Evolutionary conservation across 2,329 filamentous ascomycete species (phyloP).

Genomic region (Epichloe elymi): DNA sequence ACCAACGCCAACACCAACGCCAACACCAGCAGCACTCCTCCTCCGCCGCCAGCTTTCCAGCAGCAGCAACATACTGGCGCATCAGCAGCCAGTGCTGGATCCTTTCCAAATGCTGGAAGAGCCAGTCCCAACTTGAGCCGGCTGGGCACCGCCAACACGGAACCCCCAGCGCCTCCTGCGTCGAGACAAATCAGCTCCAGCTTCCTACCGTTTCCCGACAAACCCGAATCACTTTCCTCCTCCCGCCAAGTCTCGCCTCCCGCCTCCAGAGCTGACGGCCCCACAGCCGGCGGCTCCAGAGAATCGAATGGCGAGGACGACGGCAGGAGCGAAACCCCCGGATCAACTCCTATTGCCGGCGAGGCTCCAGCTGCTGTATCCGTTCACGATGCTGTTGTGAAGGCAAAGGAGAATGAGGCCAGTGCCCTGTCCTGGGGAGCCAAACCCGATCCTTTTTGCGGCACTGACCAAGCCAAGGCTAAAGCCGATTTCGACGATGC

Average conservation of each 20-base stretch:
- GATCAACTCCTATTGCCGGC: slow-evolving; percentile 14
- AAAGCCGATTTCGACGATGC: slow-evolving; percentile 79
- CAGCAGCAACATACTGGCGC: slow-evolving; percentile 44
- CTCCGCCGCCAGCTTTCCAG: slow-evolving; percentile 29
- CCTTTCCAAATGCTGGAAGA: slow-evolving; percentile 33
- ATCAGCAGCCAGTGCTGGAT: slow-evolving; percentile 39
- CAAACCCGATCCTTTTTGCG: slow-evolving; percentile 36
- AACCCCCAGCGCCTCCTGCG: slow-evolving; percentile 51
- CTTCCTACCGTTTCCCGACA: slow-evolving; percentile 56
- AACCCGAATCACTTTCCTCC: slow-evolving; percentile 57
- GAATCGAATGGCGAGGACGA: slow-evolving; percentile 10
- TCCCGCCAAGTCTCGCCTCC: slow-evolving; percentile 69
- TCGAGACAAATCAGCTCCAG: slow-evolving; percentile 67
- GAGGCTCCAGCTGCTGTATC: slow-evolving; percentile 12
- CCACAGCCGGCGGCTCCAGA: slow-evolving; percentile 12
- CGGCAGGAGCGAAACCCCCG: slow-evolving; percentile 14
- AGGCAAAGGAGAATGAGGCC: slow-evolving; percentile 9
- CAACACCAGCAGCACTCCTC: slow-evolving; percentile 16
- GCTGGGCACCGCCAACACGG: slow-evolving; percentile 43
- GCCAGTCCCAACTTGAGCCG: slow-evolving; percentile 51
- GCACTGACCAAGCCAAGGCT: slow-evolving; percentile 42
- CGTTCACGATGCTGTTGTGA: slow-evolving; percentile 6
- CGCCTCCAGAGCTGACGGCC: slow-evolving; percentile 42
- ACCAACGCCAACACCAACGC: slow-evolving; percentile 5
- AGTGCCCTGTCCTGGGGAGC: slow-evolving; percentile 5